Conservation (phyloP, 768 basidiomycete species). For the Suillus hirtellus region DNA sequence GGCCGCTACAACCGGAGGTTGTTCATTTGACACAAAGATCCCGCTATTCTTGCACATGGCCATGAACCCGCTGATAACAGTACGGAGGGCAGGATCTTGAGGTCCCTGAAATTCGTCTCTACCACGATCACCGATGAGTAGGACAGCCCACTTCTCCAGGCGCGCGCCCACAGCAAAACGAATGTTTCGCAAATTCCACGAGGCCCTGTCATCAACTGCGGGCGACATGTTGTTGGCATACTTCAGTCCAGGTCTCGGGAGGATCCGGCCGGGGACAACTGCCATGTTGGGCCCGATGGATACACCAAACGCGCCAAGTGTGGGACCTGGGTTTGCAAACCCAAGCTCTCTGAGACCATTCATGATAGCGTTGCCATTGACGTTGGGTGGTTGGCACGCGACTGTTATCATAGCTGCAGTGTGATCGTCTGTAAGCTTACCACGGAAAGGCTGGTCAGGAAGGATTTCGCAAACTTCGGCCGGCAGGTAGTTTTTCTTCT, state of each 20-base stretch:
- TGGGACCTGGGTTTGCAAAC: slow-evolving; percentile 33
- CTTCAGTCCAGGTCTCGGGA: slow-evolving; percentile 42
- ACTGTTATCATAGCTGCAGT: slow-evolving; percentile 51
- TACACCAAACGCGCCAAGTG: slow-evolving; percentile 46
- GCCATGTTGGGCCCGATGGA: slow-evolving; percentile 50
- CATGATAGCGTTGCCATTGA: slow-evolving; percentile 48
- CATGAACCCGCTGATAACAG: slow-evolving; percentile 52
- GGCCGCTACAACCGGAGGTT: slow-evolving; percentile 42
- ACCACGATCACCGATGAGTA: slow-evolving; percentile 64
- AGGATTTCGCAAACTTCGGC: slow-evolving; percentile 53
- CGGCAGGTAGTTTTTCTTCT: slow-evolving; percentile 43
- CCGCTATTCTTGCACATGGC: slow-evolving; percentile 66
- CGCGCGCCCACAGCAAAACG: slow-evolving; percentile 60
- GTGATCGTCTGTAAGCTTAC: slow-evolving; percentile 57
- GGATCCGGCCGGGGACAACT: slow-evolving; percentile 54
- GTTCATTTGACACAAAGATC: slow-evolving; percentile 46
- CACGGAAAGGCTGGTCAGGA: slow-evolving; percentile 40
- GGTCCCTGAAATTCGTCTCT: slow-evolving; percentile 60
- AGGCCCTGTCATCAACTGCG: slow-evolving; percentile 45
- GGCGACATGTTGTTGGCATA: slow-evolving; percentile 35
- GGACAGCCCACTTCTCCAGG: slow-evolving; percentile 65
- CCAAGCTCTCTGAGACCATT: slow-evolving; percentile 46
- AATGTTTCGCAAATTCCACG: slow-evolving; percentile 55
- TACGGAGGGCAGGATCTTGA: slow-evolving; percentile 53
- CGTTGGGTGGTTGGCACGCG: slow-evolving; percentile 50